phyloP scores from a whole-genome alignment of 176 grass and related monocot species.

The Zoysia pacifica region DNA sequence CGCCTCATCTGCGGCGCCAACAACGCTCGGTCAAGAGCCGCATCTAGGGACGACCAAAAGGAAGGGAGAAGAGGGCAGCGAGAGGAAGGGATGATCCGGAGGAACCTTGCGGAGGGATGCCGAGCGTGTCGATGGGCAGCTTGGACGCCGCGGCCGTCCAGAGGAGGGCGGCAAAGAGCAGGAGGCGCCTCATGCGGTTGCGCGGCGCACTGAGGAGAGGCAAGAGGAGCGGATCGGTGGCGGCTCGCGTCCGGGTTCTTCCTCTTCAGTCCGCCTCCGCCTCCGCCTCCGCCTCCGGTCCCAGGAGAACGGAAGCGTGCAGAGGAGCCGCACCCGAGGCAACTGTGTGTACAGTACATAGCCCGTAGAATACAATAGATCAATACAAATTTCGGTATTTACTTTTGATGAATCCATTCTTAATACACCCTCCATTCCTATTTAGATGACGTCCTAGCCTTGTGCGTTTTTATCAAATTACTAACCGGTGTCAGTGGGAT shows the following conservation, averaged over 20 bases:
- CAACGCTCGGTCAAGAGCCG: slow-evolving; percentile 35
- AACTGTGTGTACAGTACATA: background rate
- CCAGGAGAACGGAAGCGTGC: background rate
- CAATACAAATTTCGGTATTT: background rate
- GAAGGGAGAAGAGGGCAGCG: background rate
- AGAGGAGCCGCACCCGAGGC: background rate
- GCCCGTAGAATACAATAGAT: background rate
- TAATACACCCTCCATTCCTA: too few species aligned
- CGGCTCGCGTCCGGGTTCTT: background rate
- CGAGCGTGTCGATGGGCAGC: slow-evolving; percentile 54
- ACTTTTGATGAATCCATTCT: too few species aligned
- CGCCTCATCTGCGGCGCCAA: slow-evolving; percentile 63
- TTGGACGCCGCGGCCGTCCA: slow-evolving; percentile 34
- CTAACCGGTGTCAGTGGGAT: too few species aligned
- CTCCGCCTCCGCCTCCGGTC: background rate
- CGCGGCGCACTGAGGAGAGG: background rate
- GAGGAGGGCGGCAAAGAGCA: slow-evolving; percentile 36
- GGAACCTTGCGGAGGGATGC: slow-evolving; percentile 74
- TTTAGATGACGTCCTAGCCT: too few species aligned
- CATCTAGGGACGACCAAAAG: slow-evolving; percentile 10
- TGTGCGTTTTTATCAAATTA: too few species aligned
- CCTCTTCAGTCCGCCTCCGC: background rate
- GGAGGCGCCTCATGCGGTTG: slow-evolving; percentile 39
- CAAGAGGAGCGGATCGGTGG: slow-evolving; percentile 18
- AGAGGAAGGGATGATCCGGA: slow-evolving; percentile 21